Percentiles rank a stretch among this genome's conserved stretches.
These are phyloP conservation scores for Cutaneotrichosporon cavernicola DNA, from an alignment of 1,284 basidiomycete genomes.

Conservation along the genomic window DNA sequence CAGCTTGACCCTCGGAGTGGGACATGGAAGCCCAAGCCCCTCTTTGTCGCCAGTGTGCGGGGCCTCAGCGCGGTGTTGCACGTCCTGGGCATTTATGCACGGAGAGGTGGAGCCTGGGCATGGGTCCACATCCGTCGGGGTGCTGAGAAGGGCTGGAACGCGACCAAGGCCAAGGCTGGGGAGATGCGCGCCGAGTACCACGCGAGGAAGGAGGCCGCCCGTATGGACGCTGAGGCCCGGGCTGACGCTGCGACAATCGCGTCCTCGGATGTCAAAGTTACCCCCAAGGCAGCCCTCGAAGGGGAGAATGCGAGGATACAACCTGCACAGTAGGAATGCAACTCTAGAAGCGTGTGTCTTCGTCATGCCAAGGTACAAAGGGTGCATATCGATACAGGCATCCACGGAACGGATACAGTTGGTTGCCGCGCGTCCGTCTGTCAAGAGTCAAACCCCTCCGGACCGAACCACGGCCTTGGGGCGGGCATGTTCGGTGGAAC, in stretches of 20 bases:
- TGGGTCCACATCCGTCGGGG: background rate
- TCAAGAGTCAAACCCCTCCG: background rate
- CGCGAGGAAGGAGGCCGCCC: background rate
- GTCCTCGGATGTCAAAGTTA: background rate
- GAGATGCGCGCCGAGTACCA: background rate
- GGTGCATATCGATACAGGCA: conserved; percentile 2
- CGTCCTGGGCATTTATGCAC: background rate
- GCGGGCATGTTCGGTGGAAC: background rate
- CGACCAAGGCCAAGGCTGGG: background rate
- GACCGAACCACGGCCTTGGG: background rate
- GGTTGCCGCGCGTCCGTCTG: background rate
- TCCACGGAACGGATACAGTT: background rate
- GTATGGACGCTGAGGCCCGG: background rate
- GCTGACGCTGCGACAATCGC: background rate
- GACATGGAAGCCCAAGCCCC: conserved; percentile 26
- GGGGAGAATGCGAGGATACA: background rate
- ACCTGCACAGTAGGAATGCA: background rate
- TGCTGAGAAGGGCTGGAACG: background rate
- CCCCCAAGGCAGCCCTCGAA: background rate
- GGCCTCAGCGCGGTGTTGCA: background rate
- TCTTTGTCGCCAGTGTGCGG: conserved; percentile 4
- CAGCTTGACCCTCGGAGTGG: conserved; percentile 25
- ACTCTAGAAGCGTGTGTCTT: background rate
- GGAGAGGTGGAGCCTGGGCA: background rate
- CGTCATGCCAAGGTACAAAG: background rate